A percentile compares a stretch with the other conserved stretches of the same genome.
Conservation (phyloP, 108 stramenopile species). For the Halocafeteria seosinensis region DNA sequence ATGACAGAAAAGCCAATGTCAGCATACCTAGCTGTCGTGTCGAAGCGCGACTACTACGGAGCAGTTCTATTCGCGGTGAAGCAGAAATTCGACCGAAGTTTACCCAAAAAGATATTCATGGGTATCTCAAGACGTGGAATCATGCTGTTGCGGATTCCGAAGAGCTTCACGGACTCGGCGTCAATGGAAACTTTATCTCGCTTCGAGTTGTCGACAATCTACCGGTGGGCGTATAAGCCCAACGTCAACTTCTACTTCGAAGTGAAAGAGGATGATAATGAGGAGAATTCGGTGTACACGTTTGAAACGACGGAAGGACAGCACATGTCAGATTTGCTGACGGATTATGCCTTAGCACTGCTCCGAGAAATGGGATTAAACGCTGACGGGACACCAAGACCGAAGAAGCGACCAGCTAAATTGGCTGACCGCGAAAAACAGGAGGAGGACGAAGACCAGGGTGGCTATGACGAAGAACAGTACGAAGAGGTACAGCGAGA, state of each 20-base stretch:
- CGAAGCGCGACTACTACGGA: neutral
- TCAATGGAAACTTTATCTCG: neutral
- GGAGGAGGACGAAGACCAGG: too few species aligned
- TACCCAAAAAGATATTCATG: neutral
- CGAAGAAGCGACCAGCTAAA: neutral
- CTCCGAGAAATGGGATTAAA: slow-evolving; percentile 5
- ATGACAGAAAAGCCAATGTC: neutral
- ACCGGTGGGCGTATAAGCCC: neutral
- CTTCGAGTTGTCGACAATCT: neutral
- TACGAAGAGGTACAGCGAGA: neutral
- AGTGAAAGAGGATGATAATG: neutral
- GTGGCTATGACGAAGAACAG: neutral
- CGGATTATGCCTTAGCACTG: slow-evolving; percentile 4
- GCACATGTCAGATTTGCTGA: slow-evolving; percentile 1
- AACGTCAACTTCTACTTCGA: slow-evolving; percentile 1
- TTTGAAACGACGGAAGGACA: neutral
- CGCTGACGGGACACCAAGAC: neutral
- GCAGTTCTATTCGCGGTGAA: neutral
- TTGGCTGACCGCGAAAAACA: neutral
- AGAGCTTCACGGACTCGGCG: neutral
- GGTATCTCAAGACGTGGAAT: neutral
- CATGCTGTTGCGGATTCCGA: neutral
- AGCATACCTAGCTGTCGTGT: neutral
- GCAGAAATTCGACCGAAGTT: neutral
- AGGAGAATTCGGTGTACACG: neutral